Evolutionary conservation across 179 eudicot genomes (phyloP).

Genomic region (Carnegiea gigantea): DNA sequence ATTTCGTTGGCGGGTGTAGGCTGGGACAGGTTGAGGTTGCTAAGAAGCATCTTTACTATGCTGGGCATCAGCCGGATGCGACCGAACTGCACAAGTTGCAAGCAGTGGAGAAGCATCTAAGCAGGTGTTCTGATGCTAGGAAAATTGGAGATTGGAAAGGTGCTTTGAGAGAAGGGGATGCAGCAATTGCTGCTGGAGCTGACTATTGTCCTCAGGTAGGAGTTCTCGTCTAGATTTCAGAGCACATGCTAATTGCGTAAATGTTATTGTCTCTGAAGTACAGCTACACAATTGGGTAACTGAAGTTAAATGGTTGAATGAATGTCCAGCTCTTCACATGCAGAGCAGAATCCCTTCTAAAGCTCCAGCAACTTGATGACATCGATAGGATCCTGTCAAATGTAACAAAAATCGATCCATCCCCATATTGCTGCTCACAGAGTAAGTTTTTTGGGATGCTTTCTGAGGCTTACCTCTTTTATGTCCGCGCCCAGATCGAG

Average conservation of each 20-base stretch:
- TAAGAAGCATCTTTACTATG: slow-evolving; percentile 57
- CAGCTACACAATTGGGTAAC: not conserved
- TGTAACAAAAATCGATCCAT: slow-evolving; percentile 45
- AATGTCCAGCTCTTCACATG: slow-evolving; percentile 58
- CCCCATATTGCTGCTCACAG: slow-evolving; percentile 42
- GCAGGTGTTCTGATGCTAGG: slow-evolving; percentile 64
- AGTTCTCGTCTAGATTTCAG: not conserved
- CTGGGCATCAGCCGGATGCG: slow-evolving; percentile 57
- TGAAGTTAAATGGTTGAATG: slow-evolving; percentile 24
- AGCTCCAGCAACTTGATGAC: slow-evolving; percentile 65
- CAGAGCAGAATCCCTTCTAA: slow-evolving; percentile 74
- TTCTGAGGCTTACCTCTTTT: slow-evolving; percentile 68
- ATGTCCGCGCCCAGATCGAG: slow-evolving; percentile 78
- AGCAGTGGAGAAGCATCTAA: slow-evolving; percentile 58
- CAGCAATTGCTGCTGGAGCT: slow-evolving; percentile 79
- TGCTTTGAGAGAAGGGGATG: slow-evolving; percentile 65
- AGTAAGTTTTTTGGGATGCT: slow-evolving; percentile 73
- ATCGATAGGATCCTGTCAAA: slow-evolving; percentile 45
- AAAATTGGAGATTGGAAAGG: slow-evolving; percentile 70
- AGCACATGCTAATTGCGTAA: not conserved
- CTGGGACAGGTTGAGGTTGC: slow-evolving; percentile 90
- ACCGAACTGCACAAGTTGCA: slow-evolving; percentile 61
- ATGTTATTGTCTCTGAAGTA: not conserved
- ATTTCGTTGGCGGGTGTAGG: slow-evolving; percentile 38
- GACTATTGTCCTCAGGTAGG: slow-evolving; percentile 77